These are phyloP conservation scores for Glaciozyma antarctica DNA, from an alignment of 768 basidiomycete species.

Conservation along the genomic window DNA sequence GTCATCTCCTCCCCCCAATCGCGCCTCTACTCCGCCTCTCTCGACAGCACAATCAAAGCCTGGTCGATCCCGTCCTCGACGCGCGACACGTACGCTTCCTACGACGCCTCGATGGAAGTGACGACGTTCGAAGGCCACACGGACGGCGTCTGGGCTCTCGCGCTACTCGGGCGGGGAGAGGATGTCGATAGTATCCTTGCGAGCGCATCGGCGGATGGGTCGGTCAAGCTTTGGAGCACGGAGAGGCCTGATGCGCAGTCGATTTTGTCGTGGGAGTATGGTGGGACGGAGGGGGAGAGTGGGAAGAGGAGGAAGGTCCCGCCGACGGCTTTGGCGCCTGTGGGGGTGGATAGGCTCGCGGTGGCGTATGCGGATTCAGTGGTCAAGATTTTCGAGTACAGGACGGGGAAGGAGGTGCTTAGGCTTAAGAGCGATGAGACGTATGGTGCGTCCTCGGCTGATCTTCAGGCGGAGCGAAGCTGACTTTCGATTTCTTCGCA, in stretches of 20 bases:
- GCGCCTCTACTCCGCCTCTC: conserved; percentile 78
- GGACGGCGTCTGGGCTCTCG: conserved; percentile 93
- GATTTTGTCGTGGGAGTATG: conserved; percentile 69
- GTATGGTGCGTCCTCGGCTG: conserved; percentile 45
- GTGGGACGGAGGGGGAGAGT: conserved; percentile 47
- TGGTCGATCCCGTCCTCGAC: conserved; percentile 70
- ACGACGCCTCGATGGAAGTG: conserved; percentile 66
- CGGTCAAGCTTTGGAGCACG: conserved; percentile 71
- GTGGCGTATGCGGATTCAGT: conserved; percentile 83
- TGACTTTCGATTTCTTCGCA: conserved; percentile 34
- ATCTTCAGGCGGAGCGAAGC: conserved; percentile 43
- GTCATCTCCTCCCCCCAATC: conserved; percentile 52
- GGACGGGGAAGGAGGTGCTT: conserved; percentile 64
- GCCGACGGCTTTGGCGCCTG: conserved; percentile 75
- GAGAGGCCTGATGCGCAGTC: conserved; percentile 49
- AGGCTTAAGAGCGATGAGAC: conserved; percentile 49
- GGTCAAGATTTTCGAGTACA: conserved; percentile 85
- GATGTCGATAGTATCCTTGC: conserved; percentile 64
- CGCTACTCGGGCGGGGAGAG: conserved; percentile 48
- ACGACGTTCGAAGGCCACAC: conserved; percentile 83
- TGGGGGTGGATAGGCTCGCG: conserved; percentile 71
- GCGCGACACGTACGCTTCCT: conserved; percentile 84
- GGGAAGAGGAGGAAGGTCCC: conserved; percentile 35
- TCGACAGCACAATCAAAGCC: conserved; percentile 85
- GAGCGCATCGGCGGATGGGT: conserved; percentile 81